Evolutionary conservation across 2,329 filamentous ascomycete genomes (phyloP), one percentile per base, ranked within the genome.

Genomic region (Hypoxylon sp.): DNA sequence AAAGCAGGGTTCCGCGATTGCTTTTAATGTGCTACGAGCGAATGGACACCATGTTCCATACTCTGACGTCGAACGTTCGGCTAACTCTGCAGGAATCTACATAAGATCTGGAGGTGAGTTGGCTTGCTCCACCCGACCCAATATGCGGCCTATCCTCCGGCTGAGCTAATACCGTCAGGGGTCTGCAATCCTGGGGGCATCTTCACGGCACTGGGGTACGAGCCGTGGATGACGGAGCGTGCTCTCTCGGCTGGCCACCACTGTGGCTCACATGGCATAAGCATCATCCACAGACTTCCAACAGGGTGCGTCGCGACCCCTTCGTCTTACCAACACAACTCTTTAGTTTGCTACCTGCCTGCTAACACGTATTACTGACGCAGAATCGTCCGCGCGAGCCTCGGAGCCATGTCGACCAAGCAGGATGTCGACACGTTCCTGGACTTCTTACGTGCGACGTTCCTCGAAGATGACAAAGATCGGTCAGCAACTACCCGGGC

Each of bases 321-420:
- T 11, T 55, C 39, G 59, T 41, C 34, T 62, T 50, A 57, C 49
- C 46, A 32, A 52, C 28, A 22, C 22, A 26, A 50, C n/a, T n/a
- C 32, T 34, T 34, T 34, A 19, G 44, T 37, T 50, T 15, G 37
- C 37, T 20, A 15, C 37, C 37, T 37, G 13, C 52, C 43, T 49
- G 34, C 59, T 65, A 43, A 50, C 39, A 56, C 13, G 15, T 39
- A 4, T 15, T 13, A 11, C 24, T 46, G 4, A 10, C 19, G 11
- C 63, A 83, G 87, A 0, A 85, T 89, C 44, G 85, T 89, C 6
- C 80, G 88, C 19, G 84, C 83, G 5, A 88, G 85, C 61, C 76
- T 90, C 1, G 87, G 88, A 0, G 86, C 87, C 11, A 87, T 87
- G 85, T 88, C 83, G 64, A 88, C 84, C 1, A 72, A 79, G 19